phyloP scores from a whole-genome alignment of 805 yeast species.

The Ogataea siamensis region DNA sequence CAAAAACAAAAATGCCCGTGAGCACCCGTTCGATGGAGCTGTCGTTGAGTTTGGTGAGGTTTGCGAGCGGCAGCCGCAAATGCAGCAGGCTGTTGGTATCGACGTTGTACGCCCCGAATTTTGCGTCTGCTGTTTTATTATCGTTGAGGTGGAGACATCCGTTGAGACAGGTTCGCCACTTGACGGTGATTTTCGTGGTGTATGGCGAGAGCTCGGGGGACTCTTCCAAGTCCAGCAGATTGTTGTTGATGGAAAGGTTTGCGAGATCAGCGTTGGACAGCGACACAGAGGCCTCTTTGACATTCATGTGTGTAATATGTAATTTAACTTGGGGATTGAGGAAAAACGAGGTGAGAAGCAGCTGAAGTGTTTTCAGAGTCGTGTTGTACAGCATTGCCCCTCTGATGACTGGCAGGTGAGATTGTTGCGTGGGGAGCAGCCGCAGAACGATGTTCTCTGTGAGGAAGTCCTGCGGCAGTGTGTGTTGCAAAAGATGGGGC shows the following conservation, averaged over 20 bases:
- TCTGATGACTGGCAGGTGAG: conserved; percentile 53
- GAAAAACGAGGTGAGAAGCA: conserved; percentile 54
- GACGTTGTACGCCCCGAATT: conserved; percentile 27
- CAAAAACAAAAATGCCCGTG: conserved; percentile 63
- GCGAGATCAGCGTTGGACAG: conserved; percentile 27
- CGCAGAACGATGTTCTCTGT: conserved; percentile 49
- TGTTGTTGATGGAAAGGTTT: conserved; percentile 27
- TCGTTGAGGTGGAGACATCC: conserved; percentile 47
- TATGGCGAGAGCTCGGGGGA: conserved; percentile 31
- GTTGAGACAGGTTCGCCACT: conserved; percentile 57
- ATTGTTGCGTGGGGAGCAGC: conserved; percentile 53
- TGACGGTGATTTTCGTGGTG: conserved; percentile 49
- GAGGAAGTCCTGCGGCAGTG: conserved; percentile 44
- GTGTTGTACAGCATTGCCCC: conserved; percentile 58
- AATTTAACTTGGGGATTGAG: conserved; percentile 50
- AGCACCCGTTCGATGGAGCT: conserved; percentile 37
- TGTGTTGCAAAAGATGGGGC: conserved; percentile 47
- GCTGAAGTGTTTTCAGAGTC: conserved; percentile 53
- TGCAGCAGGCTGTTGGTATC: conserved; percentile 21
- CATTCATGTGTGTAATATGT: conserved; percentile 46
- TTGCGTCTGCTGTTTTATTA: conserved; percentile 26
- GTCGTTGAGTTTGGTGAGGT: conserved; percentile 6
- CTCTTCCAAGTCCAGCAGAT: conserved; percentile 16
- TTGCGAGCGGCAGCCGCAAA: conserved; percentile 1
- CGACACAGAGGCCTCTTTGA: conserved; percentile 31